Base-by-base conservation (phyloP, 2,329 filamentous ascomycete genomes). In the Pseudogymnoascus sp. region DNA sequence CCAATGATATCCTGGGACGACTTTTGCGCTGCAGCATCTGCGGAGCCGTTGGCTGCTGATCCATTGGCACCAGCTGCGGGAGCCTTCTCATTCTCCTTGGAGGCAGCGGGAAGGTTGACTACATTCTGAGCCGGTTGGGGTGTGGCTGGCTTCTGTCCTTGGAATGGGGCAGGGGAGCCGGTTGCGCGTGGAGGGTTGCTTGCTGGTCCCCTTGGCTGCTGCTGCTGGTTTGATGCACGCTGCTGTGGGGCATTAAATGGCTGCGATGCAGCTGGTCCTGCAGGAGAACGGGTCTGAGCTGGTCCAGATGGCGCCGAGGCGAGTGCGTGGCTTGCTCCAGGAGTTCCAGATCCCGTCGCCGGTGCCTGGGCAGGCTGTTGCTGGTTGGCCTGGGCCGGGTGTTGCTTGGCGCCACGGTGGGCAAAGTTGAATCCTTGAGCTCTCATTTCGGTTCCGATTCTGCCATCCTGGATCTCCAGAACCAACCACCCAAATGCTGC, bases 351-450 rank as follows among this genome's bases (percentile, higher is more conserved):
- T 33, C 71, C 69, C 59, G 74, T 71, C n/a, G 74, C 64, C 60
- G 74, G 70, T 56, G 72, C 70, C 62, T 76, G 75, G 17, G 72
- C 69, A 31, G 73, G 65, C 60, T 73, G 70, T 44, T 69, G 69
- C 62, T 69, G 70, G 38, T 66, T 65, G 26, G 66, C 74, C 69
- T 76, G 68, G 75, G 72, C 65, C 76, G 75, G 74, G 67, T 81
- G 81, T 73, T 89, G 87, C 80, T 97, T 97, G 64, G 90, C 88
- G 67, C 90, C 91, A 70, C 95, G 89, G 76, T 99, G 95, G 23
- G 95, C 92, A 76, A 99, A 99, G 82, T 99, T 99, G 84, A 99
- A 99, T 44, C 95, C 95, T 73, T 99, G 95, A 21, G 95, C 95
- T 67, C 92, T 88, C 95, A 99, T 99, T 78, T 99, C 95, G 0